phyloP scores from a whole-genome alignment of 2,329 filamentous ascomycete genomes.

The Ascochyta clinopodiicola region DNA sequence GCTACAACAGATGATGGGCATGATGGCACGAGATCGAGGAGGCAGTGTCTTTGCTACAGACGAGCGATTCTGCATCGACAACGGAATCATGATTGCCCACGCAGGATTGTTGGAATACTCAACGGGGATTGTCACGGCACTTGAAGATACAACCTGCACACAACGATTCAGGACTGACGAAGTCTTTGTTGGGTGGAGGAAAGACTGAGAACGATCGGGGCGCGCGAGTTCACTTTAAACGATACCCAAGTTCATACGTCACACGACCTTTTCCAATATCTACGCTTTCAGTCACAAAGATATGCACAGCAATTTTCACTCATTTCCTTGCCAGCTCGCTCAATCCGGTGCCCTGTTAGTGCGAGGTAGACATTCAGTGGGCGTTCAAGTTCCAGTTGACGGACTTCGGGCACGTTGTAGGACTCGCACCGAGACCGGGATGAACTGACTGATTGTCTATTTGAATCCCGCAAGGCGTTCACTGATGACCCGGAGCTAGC shows the following conservation, averaged over 20 bases:
- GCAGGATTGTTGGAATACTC: slow-evolving; percentile 86
- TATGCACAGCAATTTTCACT: too few species aligned
- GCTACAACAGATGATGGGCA: slow-evolving; percentile 97
- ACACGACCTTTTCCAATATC: neutral
- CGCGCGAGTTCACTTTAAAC: slow-evolving; percentile 5
- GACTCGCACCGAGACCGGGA: slow-evolving; percentile 3
- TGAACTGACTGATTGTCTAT: neutral
- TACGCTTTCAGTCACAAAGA: neutral
- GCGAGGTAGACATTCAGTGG: neutral
- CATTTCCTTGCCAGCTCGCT: too few species aligned
- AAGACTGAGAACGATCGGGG: slow-evolving; percentile 44
- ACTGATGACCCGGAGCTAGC: slow-evolving; percentile 14
- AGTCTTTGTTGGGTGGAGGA: slow-evolving; percentile 58
- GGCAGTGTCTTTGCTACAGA: slow-evolving; percentile 94
- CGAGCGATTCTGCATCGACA: slow-evolving; percentile 98
- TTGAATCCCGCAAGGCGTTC: slow-evolving; percentile 12
- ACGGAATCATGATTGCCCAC: slow-evolving; percentile 99
- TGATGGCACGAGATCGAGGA: slow-evolving; percentile 87
- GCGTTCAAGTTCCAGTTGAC: neutral
- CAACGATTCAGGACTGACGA: slow-evolving; percentile 60
- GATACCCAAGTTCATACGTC: slow-evolving; percentile 15
- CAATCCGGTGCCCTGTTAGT: neutral
- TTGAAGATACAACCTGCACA: slow-evolving; percentile 79
- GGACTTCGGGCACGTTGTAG: slow-evolving; percentile 11
- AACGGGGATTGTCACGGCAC: slow-evolving; percentile 76